Base-by-base conservation (phyloP, 192 early-diverging fungal genomes). In the Dissophora globulifera region DNA sequence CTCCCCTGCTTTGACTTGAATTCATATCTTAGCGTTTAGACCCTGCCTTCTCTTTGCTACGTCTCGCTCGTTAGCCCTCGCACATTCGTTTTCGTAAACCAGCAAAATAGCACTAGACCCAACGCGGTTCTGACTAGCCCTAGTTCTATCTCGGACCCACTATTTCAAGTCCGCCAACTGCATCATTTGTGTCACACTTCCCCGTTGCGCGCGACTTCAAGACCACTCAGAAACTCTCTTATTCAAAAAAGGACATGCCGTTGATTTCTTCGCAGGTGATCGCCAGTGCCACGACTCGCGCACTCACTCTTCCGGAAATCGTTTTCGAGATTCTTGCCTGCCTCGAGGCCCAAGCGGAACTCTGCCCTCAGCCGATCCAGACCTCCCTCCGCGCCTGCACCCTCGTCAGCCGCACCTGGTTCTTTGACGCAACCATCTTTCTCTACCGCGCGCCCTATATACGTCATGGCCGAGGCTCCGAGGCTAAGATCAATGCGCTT, bases 291-390 rank as follows among this genome's bases (percentile, higher is more conserved):
- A 66, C 63, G 11, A 61, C 20, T 10, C 72, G 72, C 38, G 72
- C 72, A 27, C 72, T 76, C 41, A 63, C 72, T 25, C 29, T 76
- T 15, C 72, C 72, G 23, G 72, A 76, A 45, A 67, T 76, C 47
- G 63, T 76, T 51, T 76, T 76, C 29, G 72, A 76, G 63, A 76
- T 76, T 40, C 58, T 76, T 12, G 62, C 64, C 50, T 67, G 64
- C 42, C 64, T 76, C 46, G 72, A 66, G 16, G 64, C 72, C 38
- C 62, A 76, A 50, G 72, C 62, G 4, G 72, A 67, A n/a, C 50
- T 67, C 12, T 61, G 58, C 29, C 58, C 72, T 7, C 72, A 76
- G 30, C 58, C 49, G 17, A 23, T 67, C 47, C 72, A 76, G 22
- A 33, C 72, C 45, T 51, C 72, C n/a, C 58, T 76, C n/a, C 72